phyloP scores from a whole-genome alignment of 1,284 basidiomycete species.

The Leccinum subfulvum region DNA sequence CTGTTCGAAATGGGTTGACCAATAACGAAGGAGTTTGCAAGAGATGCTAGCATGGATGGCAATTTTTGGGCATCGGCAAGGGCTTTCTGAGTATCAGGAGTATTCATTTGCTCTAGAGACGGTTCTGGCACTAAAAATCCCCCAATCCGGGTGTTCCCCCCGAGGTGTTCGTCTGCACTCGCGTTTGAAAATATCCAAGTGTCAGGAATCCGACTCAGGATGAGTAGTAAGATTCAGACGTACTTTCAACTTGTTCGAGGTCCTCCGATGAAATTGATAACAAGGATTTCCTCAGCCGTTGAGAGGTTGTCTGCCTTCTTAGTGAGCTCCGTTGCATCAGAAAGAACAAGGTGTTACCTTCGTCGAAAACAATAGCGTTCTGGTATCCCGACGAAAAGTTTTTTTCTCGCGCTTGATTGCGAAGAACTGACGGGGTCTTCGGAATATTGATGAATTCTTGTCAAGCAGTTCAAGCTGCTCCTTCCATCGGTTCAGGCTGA shows the following conservation, averaged over 20 bases:
- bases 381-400: neutral
- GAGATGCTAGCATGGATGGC: neutral
- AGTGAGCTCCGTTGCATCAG: neutral
- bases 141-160: neutral
- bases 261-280: conserved; percentile 5
- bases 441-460: conserved; percentile 1
- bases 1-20: neutral
- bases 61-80: neutral
- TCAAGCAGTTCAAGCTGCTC: conserved; percentile 6
- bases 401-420: conserved; percentile 1
- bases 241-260: conserved; percentile 11
- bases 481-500: conserved; percentile 1
- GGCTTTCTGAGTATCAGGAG: neutral
- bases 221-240: neutral
- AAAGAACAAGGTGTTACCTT: neutral
- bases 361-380: conserved; percentile 5
- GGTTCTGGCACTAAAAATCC: conserved; percentile 2
- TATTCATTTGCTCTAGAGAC: conserved; percentile 2
- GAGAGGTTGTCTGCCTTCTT: conserved; percentile 13
- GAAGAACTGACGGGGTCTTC: neutral
- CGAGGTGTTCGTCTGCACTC: conserved; percentile 2
- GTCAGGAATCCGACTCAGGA: too few species aligned
- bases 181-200: neutral
- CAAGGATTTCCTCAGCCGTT: conserved; percentile 5
- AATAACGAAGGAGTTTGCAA: neutral